Percentiles rank a stretch among this genome's conserved stretches.
Conservation (phyloP, 2,329 filamentous ascomycete genomes). For the Talaromyces funiculosus region DNA sequence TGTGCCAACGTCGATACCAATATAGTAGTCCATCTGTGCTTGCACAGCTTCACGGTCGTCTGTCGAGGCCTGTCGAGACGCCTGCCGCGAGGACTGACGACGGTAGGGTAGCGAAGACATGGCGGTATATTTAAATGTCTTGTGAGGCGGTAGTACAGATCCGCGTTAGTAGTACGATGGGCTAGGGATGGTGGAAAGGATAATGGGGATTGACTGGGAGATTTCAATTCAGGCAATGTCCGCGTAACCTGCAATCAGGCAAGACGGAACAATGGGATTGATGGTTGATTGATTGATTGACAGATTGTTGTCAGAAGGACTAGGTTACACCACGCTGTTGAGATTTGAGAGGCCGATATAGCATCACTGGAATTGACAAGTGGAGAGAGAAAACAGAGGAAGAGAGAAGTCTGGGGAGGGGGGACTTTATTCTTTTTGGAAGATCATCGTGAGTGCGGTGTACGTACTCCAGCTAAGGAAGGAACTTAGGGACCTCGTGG, state of each 20-base stretch:
- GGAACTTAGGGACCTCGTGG: neutral
- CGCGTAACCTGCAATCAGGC: slow-evolving; percentile 1
- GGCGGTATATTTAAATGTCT: neutral
- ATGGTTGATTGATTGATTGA: neutral
- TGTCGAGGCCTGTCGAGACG: slow-evolving; percentile 34
- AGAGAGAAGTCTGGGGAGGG: neutral
- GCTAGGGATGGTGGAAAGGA: neutral
- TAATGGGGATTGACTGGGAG: neutral
- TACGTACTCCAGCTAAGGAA: neutral
- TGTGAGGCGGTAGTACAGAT: slow-evolving; percentile 1
- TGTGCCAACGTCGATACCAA: slow-evolving; percentile 94
- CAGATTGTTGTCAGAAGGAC: neutral
- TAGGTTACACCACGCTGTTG: slow-evolving; percentile 14
- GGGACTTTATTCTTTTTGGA: neutral
- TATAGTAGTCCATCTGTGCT: slow-evolving; percentile 56
- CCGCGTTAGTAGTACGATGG: neutral
- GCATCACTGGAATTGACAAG: slow-evolving; percentile 1
- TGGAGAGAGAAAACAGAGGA: neutral
- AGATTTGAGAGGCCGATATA: neutral
- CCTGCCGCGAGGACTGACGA: slow-evolving; percentile 27
- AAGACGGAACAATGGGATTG: neutral
- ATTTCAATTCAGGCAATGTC: neutral
- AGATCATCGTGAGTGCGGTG: slow-evolving; percentile 3
- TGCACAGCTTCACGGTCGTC: slow-evolving; percentile 53
- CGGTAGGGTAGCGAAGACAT: slow-evolving; percentile 32